These are phyloP conservation scores for Termitomyces sp. DNA, from an alignment of 768 basidiomycete genomes.

Conservation along the genomic window DNA sequence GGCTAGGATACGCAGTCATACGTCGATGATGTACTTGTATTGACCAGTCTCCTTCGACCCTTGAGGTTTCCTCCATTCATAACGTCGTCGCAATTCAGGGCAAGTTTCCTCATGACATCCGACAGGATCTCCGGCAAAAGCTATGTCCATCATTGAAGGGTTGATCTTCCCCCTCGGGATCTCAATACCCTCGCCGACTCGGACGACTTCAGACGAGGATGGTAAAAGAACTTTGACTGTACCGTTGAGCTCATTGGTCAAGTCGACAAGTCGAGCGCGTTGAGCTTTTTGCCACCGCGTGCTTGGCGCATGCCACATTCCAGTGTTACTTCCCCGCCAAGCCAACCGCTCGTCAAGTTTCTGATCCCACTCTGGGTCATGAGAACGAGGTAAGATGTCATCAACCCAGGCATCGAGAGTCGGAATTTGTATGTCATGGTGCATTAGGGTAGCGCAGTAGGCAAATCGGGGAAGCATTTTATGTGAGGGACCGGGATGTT, in stretches of 20 bases:
- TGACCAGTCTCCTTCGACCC: slow-evolving; percentile 31
- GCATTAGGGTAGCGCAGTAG: slow-evolving; percentile 32
- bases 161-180: slow-evolving; percentile 26
- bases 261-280: slow-evolving; percentile 32
- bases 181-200: slow-evolving; percentile 24
- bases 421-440: slow-evolving; percentile 40
- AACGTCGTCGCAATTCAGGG: slow-evolving; percentile 28
- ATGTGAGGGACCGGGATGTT: slow-evolving; percentile 20
- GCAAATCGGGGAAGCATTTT: slow-evolving; percentile 37
- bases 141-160: slow-evolving; percentile 46
- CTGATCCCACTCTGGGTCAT: slow-evolving; percentile 53
- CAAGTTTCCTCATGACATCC: slow-evolving; percentile 35
- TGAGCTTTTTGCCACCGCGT: slow-evolving; percentile 38
- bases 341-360: slow-evolving; percentile 45
- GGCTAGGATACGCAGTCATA: slow-evolving; percentile 6
- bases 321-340: slow-evolving; percentile 66
- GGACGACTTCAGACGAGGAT: slow-evolving; percentile 1
- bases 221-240: slow-evolving; percentile 26
- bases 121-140: slow-evolving; percentile 35
- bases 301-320: slow-evolving; percentile 31
- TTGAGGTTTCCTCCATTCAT: slow-evolving; percentile 38
- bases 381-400: slow-evolving; percentile 21
- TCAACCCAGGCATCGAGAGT: slow-evolving; percentile 31
- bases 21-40: slow-evolving; percentile 48
- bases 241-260: slow-evolving; percentile 24